phyloP scores from a whole-genome alignment of 2,329 filamentous ascomycete genomes.

The Monosporascus sp. region DNA sequence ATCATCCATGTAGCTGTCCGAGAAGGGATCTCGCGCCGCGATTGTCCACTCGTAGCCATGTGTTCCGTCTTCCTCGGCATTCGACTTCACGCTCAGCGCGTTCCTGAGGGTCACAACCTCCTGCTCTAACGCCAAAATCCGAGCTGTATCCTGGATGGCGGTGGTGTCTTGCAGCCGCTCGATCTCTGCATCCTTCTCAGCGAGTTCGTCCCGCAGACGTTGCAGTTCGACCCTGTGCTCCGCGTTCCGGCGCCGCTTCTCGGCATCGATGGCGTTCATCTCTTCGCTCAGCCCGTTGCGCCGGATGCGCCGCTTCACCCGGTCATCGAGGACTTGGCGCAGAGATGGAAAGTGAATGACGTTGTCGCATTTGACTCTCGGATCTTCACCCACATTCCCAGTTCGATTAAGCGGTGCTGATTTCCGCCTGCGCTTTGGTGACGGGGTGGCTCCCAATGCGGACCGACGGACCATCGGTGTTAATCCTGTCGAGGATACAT shows the following conservation, averaged over 20 bases:
- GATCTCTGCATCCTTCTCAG: conserved; percentile 47
- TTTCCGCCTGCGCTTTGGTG: conserved; percentile 37
- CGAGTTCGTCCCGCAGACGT: conserved; percentile 43
- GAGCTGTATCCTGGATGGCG: conserved; percentile 36
- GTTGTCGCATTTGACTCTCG: conserved; percentile 20
- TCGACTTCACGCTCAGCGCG: conserved; percentile 19
- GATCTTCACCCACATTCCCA: conserved; percentile 9
- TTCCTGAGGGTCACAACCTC: conserved; percentile 28
- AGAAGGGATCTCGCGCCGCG: conserved; percentile 42
- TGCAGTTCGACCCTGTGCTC: conserved; percentile 42
- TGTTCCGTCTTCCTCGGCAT: conserved; percentile 8
- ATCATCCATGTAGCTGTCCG: conserved; percentile 39
- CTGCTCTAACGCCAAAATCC: conserved; percentile 32
- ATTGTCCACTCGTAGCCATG: conserved; percentile 44
- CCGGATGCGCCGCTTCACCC: conserved; percentile 51
- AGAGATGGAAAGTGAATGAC: conserved; percentile 43
- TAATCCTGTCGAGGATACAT: conserved; percentile 39
- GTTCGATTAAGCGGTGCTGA: conserved; percentile 33
- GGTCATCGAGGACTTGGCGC: conserved; percentile 45
- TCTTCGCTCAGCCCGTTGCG: conserved; percentile 54
- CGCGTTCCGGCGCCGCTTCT: conserved; percentile 36
- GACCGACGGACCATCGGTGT: conserved; percentile 55
- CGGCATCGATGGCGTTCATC: conserved; percentile 46
- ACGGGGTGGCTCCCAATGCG: conserved; percentile 31
- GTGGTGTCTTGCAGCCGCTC: conserved; percentile 47